Conservation (phyloP, 2,329 filamentous ascomycete species). For the Thielaviopsis musarum region DNA sequence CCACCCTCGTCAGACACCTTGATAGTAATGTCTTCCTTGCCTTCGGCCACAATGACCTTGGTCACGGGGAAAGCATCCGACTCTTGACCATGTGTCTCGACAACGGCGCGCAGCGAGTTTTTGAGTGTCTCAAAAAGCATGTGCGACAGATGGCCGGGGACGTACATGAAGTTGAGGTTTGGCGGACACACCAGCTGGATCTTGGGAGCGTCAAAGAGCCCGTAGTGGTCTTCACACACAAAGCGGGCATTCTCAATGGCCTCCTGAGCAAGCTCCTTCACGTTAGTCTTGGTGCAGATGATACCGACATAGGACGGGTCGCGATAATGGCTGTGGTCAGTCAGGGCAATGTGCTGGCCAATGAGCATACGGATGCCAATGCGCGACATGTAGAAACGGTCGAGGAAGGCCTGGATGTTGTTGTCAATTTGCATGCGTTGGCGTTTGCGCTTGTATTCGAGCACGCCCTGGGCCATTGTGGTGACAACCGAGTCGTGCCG, state of each 20-base stretch:
- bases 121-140: slow-evolving; percentile 99
- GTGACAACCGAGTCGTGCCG: slow-evolving; percentile 95
- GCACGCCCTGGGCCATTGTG: slow-evolving; percentile 91
- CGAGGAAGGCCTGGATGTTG: slow-evolving; percentile 92
- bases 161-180: slow-evolving; percentile 97
- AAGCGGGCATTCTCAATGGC: slow-evolving; percentile 98
- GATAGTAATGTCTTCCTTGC: slow-evolving; percentile 97
- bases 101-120: slow-evolving; percentile 91
- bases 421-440: slow-evolving; percentile 98
- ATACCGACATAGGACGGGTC: slow-evolving; percentile 95
- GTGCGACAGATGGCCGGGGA: slow-evolving; percentile 93
- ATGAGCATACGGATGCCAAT: slow-evolving; percentile 99
- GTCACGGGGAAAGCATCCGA: slow-evolving; percentile 93
- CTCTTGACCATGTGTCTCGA: slow-evolving; percentile 86
- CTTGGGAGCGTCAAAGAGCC: slow-evolving; percentile 89
- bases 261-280: slow-evolving; percentile 84
- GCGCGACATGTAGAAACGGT: slow-evolving; percentile 98
- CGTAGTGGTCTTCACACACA: slow-evolving; percentile 97
- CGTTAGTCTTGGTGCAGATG: slow-evolving; percentile 97
- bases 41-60: slow-evolving; percentile 94
- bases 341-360: slow-evolving; percentile 92
- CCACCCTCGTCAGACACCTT: slow-evolving; percentile 96
- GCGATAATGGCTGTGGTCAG: slow-evolving; percentile 74
- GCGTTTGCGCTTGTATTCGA: slow-evolving; percentile 92
- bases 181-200: slow-evolving; percentile 92